Base-by-base conservation (phyloP, 306 rosid species). In the Quercus ilex region DNA sequence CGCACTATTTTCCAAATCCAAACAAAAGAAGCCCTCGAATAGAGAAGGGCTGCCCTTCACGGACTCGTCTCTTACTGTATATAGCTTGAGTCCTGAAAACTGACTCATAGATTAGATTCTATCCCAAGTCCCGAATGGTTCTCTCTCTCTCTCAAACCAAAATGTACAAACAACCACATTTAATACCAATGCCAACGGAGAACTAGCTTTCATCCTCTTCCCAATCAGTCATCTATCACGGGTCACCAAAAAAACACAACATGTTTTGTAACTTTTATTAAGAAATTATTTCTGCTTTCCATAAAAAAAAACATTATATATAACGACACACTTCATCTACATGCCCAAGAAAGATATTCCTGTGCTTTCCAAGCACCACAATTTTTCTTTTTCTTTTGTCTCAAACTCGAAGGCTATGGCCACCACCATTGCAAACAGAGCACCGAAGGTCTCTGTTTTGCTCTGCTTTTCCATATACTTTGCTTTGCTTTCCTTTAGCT, bases 371-470 rank as follows among this genome's bases (percentile, higher is more conserved):
- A 13, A 52, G 1, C 68, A 41, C 46, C 46, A 41, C 46, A 41
- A 10, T 49, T 49, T 49, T 15, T 59, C 14, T 1, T 59, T 58
- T 49, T 63, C 23, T 19, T 3, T 41, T 69, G 51, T 71, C 70
- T 53, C 12, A 21, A 49, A 74, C 76, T 62, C 46, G 18, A 6
- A 3, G 14, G 58, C 35, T 69, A 92, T 90, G 95, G 90, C 85
- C 60, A 85, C 23, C 35, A 19, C 41, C 35, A 19, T 31, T 21
- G 69, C 64, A 69, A 89, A 80, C 89, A 90, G 93, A 88, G 88
- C 71, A 80, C 83, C 85, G n/a, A 89, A 81, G 83, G 78, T 64
- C 81, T 80, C 93, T 87, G 90, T 84, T 88, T 86, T 87, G 46
- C 78, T 85, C 83, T 87, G 88, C 71, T 76, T 87, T 52, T 69